phyloP scores from a whole-genome alignment of 768 basidiomycete species.

The Suillus variegatus region DNA sequence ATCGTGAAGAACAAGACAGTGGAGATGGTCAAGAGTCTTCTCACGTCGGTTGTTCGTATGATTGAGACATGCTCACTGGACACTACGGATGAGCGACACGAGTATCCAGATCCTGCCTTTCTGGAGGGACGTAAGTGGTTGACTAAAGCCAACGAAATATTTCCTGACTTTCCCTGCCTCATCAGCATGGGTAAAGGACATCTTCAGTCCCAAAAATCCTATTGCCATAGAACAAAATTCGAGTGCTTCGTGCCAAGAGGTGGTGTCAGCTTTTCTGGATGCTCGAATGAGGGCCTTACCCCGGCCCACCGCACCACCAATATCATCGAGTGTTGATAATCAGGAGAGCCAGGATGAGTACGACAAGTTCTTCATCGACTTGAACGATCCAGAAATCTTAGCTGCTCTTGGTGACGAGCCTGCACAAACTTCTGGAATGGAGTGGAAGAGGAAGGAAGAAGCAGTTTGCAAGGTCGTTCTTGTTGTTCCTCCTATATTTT shows the following conservation, averaged over 20 bases:
- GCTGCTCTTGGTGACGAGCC: slow-evolving; percentile 50
- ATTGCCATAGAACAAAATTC: slow-evolving; percentile 42
- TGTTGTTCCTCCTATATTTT: neutral
- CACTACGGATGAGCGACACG: slow-evolving; percentile 30
- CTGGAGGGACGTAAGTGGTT: slow-evolving; percentile 51
- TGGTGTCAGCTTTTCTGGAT: slow-evolving; percentile 63
- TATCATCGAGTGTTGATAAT: slow-evolving; percentile 36
- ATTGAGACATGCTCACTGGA: slow-evolving; percentile 42
- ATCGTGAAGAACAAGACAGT: slow-evolving; percentile 29
- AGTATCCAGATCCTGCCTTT: slow-evolving; percentile 66
- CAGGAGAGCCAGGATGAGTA: slow-evolving; percentile 84
- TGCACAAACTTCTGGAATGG: slow-evolving; percentile 21
- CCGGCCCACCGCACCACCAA: slow-evolving; percentile 34
- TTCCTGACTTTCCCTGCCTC: slow-evolving; percentile 12
- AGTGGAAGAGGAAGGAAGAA: slow-evolving; percentile 45
- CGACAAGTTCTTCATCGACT: slow-evolving; percentile 56
- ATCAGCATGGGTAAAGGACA: slow-evolving; percentile 59
- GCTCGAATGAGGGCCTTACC: slow-evolving; percentile 53
- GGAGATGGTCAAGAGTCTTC: slow-evolving; percentile 49
- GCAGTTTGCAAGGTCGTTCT: slow-evolving; percentile 49
- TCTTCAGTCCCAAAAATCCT: slow-evolving; percentile 49
- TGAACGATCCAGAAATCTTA: slow-evolving; percentile 59
- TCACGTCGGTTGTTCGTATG: slow-evolving; percentile 58
- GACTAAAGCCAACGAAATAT: neutral
- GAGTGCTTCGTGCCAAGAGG: slow-evolving; percentile 54